Base-by-base conservation (phyloP, 768 basidiomycete species). In the Rhizopogon vulgaris region DNA sequence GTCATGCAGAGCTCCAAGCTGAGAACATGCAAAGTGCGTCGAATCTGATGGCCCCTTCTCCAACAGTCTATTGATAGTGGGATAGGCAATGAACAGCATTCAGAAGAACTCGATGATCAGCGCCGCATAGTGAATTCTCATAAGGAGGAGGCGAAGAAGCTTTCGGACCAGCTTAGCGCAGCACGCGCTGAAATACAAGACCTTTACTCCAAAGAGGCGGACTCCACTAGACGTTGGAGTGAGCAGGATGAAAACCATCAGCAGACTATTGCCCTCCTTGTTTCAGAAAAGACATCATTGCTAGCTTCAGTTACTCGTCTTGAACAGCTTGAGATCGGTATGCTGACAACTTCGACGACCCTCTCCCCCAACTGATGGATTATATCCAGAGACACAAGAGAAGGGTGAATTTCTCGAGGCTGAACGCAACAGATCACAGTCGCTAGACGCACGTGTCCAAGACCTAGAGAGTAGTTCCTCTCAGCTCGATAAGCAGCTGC, bases 201-300 rank as follows among this genome's bases (percentile, higher is more conserved):
- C 25, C 27, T 63, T 30, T 55, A 57, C 4, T 39, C 54, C 15
- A 58, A 42, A 36, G 61, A 60, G 34, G 4, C 48, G 2, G 51
- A 18, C 2, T 49, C 55, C 36, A 56, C 57, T 6, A 46, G 43
- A 39, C 61, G 49, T 32, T 61, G 64, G 49, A 64, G 65, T 15
- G 63, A 66, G 11, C 65, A 66, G 37, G 65, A 75, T 41, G 74
- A 78, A 57, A 84, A 77, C 58, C 84, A 86, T 58, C 82, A 81
- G 54, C 83, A 83, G 59, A 87, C 86, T 0, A 88, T 94, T 52
- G 75, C 84, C 41, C 64, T 87, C n/a, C 73, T 94, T 12, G 87
- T 91, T 17, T 76, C 82, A 3, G 87, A 89, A 60, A 88, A 87
- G 65, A 76, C 80, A 6, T 73, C 77, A 17, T 71, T 89, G 34